Conservation (phyloP, 2,329 filamentous ascomycete species). For the Clarireedia sp. region DNA sequence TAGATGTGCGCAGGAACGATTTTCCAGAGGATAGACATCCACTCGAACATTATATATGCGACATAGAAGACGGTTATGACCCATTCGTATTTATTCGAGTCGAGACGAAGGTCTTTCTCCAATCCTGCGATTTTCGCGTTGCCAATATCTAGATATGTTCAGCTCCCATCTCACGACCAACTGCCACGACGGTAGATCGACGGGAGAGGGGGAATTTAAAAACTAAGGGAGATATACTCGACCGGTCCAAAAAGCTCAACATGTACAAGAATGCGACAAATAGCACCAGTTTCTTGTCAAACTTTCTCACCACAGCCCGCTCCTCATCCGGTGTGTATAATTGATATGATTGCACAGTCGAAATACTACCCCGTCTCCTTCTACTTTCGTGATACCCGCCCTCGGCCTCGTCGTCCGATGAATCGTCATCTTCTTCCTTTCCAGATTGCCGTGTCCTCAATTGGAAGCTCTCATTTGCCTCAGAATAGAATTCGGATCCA, state of each 20-base stretch:
- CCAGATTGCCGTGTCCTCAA: neutral
- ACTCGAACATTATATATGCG: constrained; percentile 56
- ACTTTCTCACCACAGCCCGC: constrained; percentile 58
- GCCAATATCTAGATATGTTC: constrained; percentile 42
- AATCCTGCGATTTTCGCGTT: constrained; percentile 58
- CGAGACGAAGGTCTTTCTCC: constrained; percentile 48
- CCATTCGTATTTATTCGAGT: constrained; percentile 50
- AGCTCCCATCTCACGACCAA: neutral
- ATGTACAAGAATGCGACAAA: constrained; percentile 80
- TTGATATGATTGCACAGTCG: constrained; percentile 37
- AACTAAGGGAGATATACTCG: constrained; percentile 47
- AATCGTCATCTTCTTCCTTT: constrained; percentile 8
- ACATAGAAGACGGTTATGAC: constrained; percentile 54
- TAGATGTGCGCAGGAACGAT: constrained; percentile 53
- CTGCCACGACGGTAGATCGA: neutral
- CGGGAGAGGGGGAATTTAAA: neutral
- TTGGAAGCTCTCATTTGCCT: neutral
- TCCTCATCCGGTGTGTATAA: constrained; percentile 65
- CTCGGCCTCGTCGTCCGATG: neutral
- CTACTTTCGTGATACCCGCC: neutral
- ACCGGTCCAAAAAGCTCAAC: constrained; percentile 77
- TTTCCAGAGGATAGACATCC: constrained; percentile 56
- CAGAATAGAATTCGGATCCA: neutral
- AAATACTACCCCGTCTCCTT: constrained; percentile 22
- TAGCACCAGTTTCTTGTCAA: constrained; percentile 69